phyloP scores from a whole-genome alignment of 1,139 yeast species.

The Scheffersomyces insectosa region DNA sequence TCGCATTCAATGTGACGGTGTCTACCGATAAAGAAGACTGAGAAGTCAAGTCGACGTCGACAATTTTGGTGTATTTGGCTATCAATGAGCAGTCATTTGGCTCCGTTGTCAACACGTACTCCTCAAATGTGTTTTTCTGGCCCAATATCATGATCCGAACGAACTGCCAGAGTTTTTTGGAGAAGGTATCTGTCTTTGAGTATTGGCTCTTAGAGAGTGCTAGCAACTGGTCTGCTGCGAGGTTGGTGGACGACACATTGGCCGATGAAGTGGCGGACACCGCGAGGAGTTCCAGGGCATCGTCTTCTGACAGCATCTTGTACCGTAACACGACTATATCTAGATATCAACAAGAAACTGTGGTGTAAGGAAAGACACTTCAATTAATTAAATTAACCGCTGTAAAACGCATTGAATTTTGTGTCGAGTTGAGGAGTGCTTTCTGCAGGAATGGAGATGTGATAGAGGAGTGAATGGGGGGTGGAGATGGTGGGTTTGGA shows the following conservation, averaged over 20 bases:
- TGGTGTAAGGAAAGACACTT: no score
- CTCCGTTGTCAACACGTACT: slow-evolving; percentile 39
- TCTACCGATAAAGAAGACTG: slow-evolving; percentile 29
- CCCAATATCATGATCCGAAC: slow-evolving; percentile 24
- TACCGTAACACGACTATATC: no score
- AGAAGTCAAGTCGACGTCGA: slow-evolving; percentile 31
- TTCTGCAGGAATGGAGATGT: no score
- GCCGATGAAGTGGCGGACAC: slow-evolving; percentile 4
- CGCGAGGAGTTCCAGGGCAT: slow-evolving; percentile 7
- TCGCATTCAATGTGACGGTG: slow-evolving; percentile 37
- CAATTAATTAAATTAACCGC: no score
- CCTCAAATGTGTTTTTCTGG: slow-evolving; percentile 37
- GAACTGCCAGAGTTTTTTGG: slow-evolving; percentile 28
- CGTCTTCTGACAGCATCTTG: slow-evolving; percentile 5
- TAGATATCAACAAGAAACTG: no score
- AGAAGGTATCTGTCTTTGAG: slow-evolving; percentile 20
- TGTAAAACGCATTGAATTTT: no score
- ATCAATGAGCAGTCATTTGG: slow-evolving; percentile 58
- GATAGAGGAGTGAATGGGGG: no score
- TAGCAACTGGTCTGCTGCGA: slow-evolving; percentile 2
- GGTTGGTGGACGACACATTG: not conserved
- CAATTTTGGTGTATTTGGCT: slow-evolving; percentile 46
- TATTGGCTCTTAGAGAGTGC: slow-evolving; percentile 5
- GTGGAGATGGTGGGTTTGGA: no score
- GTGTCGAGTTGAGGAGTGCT: no score